These are phyloP conservation scores for Blepharisma stoltei DNA, from an alignment of 73 alveolate genomes.

Conservation along the genomic window DNA sequence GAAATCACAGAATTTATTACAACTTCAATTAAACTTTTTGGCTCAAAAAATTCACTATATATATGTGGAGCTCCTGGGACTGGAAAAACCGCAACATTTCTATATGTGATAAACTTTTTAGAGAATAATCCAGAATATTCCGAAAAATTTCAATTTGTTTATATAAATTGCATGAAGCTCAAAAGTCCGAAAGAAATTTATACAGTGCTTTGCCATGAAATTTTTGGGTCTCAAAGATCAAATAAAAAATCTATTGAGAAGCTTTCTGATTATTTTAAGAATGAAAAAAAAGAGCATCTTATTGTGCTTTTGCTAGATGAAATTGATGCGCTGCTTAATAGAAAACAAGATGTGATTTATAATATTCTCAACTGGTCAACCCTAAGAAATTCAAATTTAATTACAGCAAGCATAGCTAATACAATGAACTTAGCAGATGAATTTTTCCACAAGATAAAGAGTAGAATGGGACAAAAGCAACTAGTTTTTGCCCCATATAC, in stretches of 20 bases:
- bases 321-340: constrained; percentile 85
- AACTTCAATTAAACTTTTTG: constrained; percentile 49
- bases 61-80: constrained; percentile 71
- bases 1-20: constrained; percentile 51
- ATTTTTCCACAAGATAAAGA: constrained; percentile 68
- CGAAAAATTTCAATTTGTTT: not conserved
- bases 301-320: constrained; percentile 82
- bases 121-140: not conserved
- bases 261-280: not conserved
- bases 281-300: constrained; percentile 35
- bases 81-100: constrained; percentile 63
- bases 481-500: constrained; percentile 88
- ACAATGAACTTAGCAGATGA: constrained; percentile 96
- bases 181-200: constrained; percentile 43
- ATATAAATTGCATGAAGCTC: constrained; percentile 49
- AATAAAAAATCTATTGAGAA: not conserved
- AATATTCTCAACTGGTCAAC: constrained; percentile 94
- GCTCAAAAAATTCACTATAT: constrained; percentile 53
- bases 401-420: constrained; percentile 86
- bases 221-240: constrained; percentile 28
- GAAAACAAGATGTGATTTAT: constrained; percentile 76
- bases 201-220: constrained; percentile 38
- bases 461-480: constrained; percentile 91
- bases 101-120: constrained; percentile 37
- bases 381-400: constrained; percentile 66